phyloP scores from a whole-genome alignment of 768 basidiomycete species.

The Lanmaoa pseudosensibilis region DNA sequence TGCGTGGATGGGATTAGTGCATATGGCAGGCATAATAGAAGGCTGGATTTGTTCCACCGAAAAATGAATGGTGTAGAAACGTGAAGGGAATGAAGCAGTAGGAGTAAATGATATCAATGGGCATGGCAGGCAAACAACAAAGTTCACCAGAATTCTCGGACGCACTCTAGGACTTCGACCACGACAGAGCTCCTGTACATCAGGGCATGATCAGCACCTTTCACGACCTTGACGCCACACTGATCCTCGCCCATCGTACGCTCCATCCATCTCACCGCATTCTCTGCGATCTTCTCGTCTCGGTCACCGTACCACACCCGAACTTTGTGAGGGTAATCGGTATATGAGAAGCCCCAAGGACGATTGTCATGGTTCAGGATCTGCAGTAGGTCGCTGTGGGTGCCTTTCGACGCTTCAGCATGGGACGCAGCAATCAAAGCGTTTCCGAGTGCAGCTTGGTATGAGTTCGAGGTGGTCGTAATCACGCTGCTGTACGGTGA shows the following conservation, averaged over 20 bases:
- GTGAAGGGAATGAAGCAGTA: constrained; percentile 21
- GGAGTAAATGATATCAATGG: constrained; percentile 7
- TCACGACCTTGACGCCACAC: constrained; percentile 79
- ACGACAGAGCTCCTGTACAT: constrained; percentile 91
- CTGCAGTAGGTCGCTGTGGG: constrained; percentile 85
- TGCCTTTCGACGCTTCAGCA: constrained; percentile 89
- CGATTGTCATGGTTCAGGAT: constrained; percentile 89
- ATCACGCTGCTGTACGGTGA: constrained; percentile 25
- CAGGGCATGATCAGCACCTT: constrained; percentile 87
- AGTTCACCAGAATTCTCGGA: constrained; percentile 55
- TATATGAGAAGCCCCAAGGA: constrained; percentile 89
- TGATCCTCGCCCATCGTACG: constrained; percentile 71
- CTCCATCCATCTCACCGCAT: constrained; percentile 92
- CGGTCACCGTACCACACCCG: constrained; percentile 91
- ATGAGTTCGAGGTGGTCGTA: constrained; percentile 28
- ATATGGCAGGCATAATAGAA: background rate
- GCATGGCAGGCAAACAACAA: background rate
- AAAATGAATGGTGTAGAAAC: constrained; percentile 7
- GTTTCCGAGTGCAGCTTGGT: constrained; percentile 77
- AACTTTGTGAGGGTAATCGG: constrained; percentile 71
- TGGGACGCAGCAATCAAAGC: constrained; percentile 93
- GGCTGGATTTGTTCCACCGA: constrained; percentile 17
- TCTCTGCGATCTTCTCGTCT: constrained; percentile 92
- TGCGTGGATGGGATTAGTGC: constrained; percentile 9
- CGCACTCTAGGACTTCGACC: constrained; percentile 77